Conservation (phyloP, 345 rosid genomes). For the Raphanus sativus region DNA sequence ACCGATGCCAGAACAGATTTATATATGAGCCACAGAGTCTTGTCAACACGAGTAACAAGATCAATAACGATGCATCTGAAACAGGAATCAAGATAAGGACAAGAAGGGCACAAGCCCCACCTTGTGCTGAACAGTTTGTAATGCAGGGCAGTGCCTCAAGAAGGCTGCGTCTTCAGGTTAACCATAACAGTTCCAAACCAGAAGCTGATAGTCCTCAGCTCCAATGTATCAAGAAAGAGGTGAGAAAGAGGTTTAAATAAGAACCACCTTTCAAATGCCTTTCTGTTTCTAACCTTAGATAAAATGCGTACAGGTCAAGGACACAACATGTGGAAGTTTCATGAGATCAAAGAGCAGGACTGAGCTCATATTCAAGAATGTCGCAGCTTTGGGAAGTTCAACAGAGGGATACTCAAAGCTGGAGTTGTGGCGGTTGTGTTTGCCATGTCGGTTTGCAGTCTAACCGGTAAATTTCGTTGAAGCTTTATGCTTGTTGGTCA, state of each 20-base stretch:
- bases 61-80: constrained; percentile 25
- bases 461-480: constrained; percentile 11
- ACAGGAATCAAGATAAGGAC: constrained; percentile 54
- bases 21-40: constrained; percentile 22
- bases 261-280: not conserved
- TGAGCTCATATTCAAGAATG: constrained; percentile 26
- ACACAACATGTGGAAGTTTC: constrained; percentile 1
- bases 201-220: constrained; percentile 20
- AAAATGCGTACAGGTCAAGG: constrained; percentile 16
- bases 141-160: constrained; percentile 63
- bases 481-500: not conserved
- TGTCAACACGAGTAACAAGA: constrained; percentile 11
- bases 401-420: constrained; percentile 35
- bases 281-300: not conserved
- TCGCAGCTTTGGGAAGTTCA: constrained; percentile 30
- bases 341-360: constrained; percentile 19
- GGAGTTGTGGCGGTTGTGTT: constrained; percentile 43
- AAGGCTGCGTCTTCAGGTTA: constrained; percentile 57
- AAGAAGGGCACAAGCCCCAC: constrained; percentile 39
- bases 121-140: not conserved
- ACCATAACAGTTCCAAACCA: constrained; percentile 30
- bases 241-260: constrained; percentile 37
- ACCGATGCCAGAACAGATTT: constrained; percentile 12
- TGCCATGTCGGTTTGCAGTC: constrained; percentile 36
- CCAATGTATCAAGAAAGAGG: constrained; percentile 41